Conservation (phyloP, 2,329 filamentous ascomycete genomes). For the Chaetomium globosum region DNA sequence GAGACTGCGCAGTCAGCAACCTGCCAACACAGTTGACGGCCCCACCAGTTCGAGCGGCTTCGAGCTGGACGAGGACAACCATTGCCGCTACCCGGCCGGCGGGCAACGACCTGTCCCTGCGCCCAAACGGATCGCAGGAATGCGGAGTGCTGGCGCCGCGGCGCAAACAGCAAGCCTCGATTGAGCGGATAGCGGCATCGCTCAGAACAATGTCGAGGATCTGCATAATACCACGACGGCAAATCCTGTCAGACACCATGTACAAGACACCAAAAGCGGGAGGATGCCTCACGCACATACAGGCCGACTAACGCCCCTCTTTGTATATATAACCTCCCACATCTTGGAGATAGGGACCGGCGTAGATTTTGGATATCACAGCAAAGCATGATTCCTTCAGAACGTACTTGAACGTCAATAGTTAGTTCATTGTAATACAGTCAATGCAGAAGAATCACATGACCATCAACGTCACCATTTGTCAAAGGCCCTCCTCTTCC, state of each 20-base stretch:
- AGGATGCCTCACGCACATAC: background rate
- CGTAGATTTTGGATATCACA: background rate
- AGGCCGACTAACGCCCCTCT: too few relatives aligned
- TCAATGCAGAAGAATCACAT: background rate
- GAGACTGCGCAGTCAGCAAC: background rate
- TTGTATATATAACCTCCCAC: background rate
- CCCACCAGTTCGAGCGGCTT: background rate
- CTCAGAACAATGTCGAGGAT: background rate
- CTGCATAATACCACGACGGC: background rate
- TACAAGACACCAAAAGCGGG: background rate
- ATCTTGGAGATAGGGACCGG: background rate
- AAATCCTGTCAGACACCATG: background rate
- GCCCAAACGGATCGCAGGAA: too few relatives aligned
- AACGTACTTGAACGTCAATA: background rate
- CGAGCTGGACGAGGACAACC: background rate
- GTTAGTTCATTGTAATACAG: background rate
- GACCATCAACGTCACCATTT: background rate
- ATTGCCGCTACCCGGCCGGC: background rate
- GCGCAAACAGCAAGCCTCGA: background rate
- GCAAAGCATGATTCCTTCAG: background rate
- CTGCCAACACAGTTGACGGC: background rate
- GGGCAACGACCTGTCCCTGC: background rate
- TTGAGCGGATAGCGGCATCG: background rate
- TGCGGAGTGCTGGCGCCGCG: too few relatives aligned
- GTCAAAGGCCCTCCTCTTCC: background rate